Conservation (phyloP, 441 rosid species). For the Brassica balearica region DNA sequence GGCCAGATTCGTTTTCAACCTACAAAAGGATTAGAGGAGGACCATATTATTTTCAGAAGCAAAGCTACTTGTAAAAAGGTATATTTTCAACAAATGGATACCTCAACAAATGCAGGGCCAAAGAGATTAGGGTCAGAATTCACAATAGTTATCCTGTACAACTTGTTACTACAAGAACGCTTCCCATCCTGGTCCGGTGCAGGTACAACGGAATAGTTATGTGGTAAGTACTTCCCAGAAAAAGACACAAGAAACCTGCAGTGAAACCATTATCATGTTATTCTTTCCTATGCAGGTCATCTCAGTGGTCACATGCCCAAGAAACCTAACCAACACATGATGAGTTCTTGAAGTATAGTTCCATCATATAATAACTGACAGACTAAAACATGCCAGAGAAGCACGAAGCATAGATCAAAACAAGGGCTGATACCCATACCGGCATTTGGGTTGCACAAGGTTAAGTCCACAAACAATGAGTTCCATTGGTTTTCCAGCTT, state of each 20-base stretch:
- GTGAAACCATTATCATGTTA: slow-evolving; percentile 39
- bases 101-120: slow-evolving; percentile 99
- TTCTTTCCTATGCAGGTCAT: slow-evolving; percentile 12
- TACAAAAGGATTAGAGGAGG: slow-evolving; percentile 44
- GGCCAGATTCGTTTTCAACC: slow-evolving; percentile 91
- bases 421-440: slow-evolving; percentile 54
- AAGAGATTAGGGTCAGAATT: slow-evolving; percentile 61
- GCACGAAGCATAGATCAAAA: slow-evolving; percentile 21
- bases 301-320: slow-evolving; percentile 14
- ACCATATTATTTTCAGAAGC: slow-evolving; percentile 10
- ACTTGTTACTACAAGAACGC: slow-evolving; percentile 55
- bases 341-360: slow-evolving; percentile 20
- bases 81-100: slow-evolving; percentile 33
- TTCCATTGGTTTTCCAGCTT: slow-evolving; percentile 93
- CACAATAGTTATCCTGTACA: slow-evolving; percentile 67
- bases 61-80: neutral
- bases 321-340: slow-evolving; percentile 13
- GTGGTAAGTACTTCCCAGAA: slow-evolving; percentile 81
- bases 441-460: slow-evolving; percentile 74
- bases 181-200: slow-evolving; percentile 51
- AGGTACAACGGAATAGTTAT: slow-evolving; percentile 61
- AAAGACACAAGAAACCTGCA: slow-evolving; percentile 92
- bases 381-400: slow-evolving; percentile 11
- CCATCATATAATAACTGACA: slow-evolving; percentile 8
- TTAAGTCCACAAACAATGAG: slow-evolving; percentile 88